phyloP scores from a whole-genome alignment of 768 basidiomycete species.

The Cystofilobasidium ferigula region DNA sequence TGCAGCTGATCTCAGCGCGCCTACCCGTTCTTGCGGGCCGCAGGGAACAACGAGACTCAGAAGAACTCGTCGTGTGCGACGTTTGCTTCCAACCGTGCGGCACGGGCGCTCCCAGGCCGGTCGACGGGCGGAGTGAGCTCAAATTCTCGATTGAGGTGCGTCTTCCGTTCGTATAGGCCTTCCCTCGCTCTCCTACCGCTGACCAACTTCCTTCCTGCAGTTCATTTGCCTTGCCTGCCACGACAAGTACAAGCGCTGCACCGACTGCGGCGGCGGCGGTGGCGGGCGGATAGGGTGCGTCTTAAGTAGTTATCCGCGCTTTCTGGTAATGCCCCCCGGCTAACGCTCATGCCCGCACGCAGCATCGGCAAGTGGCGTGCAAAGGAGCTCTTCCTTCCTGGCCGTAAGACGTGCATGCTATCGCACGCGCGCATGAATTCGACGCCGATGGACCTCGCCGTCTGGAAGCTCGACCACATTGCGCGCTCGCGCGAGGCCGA shows the following conservation, averaged over 20 bases:
- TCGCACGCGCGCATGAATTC: constrained; percentile 27
- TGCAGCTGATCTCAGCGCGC: not conserved
- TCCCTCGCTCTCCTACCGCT: not conserved
- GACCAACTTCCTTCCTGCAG: constrained; percentile 11
- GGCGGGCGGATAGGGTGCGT: constrained; percentile 30
- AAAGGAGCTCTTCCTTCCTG: constrained; percentile 30
- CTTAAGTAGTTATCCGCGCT: not conserved
- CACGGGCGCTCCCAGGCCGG: constrained; percentile 8
- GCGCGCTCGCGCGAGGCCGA: not conserved
- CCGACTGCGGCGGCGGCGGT: constrained; percentile 31
- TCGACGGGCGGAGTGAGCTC: constrained; percentile 8
- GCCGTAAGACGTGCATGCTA: constrained; percentile 29
- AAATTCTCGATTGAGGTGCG: constrained; percentile 22
- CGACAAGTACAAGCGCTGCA: constrained; percentile 29
- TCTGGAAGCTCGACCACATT: constrained; percentile 14
- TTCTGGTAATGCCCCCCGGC: too few relatives aligned
- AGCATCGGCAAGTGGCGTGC: constrained; percentile 31
- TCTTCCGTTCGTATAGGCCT: not conserved
- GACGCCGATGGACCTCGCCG: constrained; percentile 17
- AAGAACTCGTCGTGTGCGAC: constrained; percentile 15
- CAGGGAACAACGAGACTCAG: constrained; percentile 13
- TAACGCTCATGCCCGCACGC: not conserved
- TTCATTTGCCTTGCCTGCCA: constrained; percentile 30
- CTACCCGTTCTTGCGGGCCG: not conserved
- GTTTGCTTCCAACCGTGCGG: constrained; percentile 20